Evolutionary conservation across 768 basidiomycete species (phyloP), one percentile per base, ranked within the genome.

Genomic region (Stropharia rugosoannulata): DNA sequence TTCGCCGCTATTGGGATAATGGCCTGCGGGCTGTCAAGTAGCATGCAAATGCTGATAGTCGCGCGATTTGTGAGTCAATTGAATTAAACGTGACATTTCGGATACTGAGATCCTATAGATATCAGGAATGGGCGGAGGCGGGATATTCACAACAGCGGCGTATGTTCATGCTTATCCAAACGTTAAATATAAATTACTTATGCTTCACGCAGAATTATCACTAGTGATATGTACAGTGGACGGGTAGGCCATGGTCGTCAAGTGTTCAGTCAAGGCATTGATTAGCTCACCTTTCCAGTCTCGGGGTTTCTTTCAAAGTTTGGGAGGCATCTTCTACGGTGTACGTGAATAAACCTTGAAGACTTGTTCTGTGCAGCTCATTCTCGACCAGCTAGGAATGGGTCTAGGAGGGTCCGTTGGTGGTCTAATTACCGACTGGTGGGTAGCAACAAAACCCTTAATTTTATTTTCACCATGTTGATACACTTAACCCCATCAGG

Each of bases 141-240:
- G 90, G 0, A 73, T 90, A 10, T 73, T 81, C 53, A 91, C 88
- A 10, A 90, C 87, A 8, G 77, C 86, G 18, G 76, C 82, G 88
- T 89, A 68, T 62, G 84, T 78, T 27, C 15, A 32, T 1, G 13
- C 3, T 22, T 12, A 13, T 22, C 25, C 4, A 22, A 36, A 19
- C 22, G 49, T 18, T 39, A 39, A 38, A 13, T 15, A 10, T 7
- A 13, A 22, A 25, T 11, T 51, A 11, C 35, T 18, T 29, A 35
- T 54, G 38, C 47, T 35, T 27, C 35, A 4, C 29, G 4, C 56
- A 90, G 88, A 15, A 87, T 91, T 58, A 80, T 88, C 48, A 82
- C 84, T 39, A 90, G 88, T 63, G 90, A 92, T 61, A 89, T 93
- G 88, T 90, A 90, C 62, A 83, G 77, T 61, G 67, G 92, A 62